phyloP scores from a whole-genome alignment of 208 protist species.

The Trypanosoma melophagium region DNA sequence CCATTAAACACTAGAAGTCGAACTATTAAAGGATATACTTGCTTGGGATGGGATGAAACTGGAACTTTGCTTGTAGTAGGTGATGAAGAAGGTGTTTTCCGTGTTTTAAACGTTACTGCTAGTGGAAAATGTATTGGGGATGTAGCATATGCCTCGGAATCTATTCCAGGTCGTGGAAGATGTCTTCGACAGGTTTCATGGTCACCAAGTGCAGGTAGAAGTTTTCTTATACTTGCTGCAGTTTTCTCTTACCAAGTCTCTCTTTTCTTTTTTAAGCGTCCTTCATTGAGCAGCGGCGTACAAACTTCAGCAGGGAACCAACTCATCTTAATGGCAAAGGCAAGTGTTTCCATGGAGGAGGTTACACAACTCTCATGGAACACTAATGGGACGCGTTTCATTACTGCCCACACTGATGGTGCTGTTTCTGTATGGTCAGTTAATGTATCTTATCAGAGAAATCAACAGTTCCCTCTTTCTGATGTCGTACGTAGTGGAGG shows the following conservation, averaged over 20 bases:
- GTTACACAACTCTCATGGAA: constrained; percentile 81
- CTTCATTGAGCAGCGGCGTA: constrained; percentile 13
- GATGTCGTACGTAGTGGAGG: not conserved
- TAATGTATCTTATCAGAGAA: constrained; percentile 42
- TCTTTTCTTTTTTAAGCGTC: constrained; percentile 66
- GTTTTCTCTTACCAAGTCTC: constrained; percentile 46
- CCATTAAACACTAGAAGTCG: constrained; percentile 1
- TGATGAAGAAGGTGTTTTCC: constrained; percentile 44
- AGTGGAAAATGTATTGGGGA: constrained; percentile 36
- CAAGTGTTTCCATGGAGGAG: constrained; percentile 46
- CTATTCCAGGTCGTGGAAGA: constrained; percentile 18
- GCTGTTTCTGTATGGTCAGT: constrained; percentile 69
- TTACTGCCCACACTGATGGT: constrained; percentile 78
- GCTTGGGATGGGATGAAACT: constrained; percentile 67
- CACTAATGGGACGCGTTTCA: constrained; percentile 73
- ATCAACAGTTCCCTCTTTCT: not conserved
- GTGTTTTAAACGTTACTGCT: constrained; percentile 47
- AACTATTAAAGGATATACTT: constrained; percentile 33
- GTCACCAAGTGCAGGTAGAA: constrained; percentile 72
- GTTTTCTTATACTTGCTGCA: constrained; percentile 73
- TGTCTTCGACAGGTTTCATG: constrained; percentile 61
- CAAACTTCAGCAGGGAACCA: constrained; percentile 2
- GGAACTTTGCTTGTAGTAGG: constrained; percentile 65
- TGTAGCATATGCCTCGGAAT: constrained; percentile 26
- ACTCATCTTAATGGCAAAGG: constrained; percentile 48